phyloP scores from a whole-genome alignment of 331 rosid species.

The Malus hybrid region DNA sequence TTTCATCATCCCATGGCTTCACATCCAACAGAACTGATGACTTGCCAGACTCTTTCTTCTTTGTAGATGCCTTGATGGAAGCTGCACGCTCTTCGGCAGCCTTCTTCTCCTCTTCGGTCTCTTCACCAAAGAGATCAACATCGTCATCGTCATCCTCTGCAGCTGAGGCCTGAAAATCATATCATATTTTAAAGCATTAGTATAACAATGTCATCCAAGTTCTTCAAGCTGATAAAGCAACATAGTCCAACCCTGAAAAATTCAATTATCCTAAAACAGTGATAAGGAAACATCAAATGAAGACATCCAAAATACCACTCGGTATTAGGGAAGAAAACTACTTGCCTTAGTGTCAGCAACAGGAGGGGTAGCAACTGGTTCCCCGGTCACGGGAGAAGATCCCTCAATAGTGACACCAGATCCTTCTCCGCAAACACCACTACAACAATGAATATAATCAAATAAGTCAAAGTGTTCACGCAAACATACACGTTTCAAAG shows the following conservation, averaged over 20 bases:
- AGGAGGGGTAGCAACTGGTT: constrained; percentile 77
- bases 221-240: neutral
- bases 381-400: constrained; percentile 40
- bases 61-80: constrained; percentile 65
- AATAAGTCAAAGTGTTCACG: neutral
- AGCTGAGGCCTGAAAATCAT: constrained; percentile 47
- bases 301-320: neutral
- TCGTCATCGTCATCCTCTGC: constrained; percentile 69
- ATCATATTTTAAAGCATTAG: neutral
- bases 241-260: neutral
- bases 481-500: no score
- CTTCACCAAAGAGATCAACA: constrained; percentile 95
- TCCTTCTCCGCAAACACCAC: constrained; percentile 89
- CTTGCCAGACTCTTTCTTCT: constrained; percentile 92
- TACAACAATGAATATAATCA: neutral
- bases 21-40: constrained; percentile 92
- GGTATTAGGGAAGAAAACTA: neutral
- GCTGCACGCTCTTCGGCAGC: constrained; percentile 96
- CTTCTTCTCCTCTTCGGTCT: constrained; percentile 97
- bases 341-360: constrained; percentile 63
- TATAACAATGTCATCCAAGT: neutral
- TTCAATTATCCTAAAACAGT: neutral
- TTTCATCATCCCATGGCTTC: constrained; percentile 98
- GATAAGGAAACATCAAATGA: neutral
- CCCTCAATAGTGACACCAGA: constrained; percentile 62